These are phyloP conservation scores for Ustilago vetiveriae DNA, from an alignment of 1,284 basidiomycete species.

Conservation along the genomic window DNA sequence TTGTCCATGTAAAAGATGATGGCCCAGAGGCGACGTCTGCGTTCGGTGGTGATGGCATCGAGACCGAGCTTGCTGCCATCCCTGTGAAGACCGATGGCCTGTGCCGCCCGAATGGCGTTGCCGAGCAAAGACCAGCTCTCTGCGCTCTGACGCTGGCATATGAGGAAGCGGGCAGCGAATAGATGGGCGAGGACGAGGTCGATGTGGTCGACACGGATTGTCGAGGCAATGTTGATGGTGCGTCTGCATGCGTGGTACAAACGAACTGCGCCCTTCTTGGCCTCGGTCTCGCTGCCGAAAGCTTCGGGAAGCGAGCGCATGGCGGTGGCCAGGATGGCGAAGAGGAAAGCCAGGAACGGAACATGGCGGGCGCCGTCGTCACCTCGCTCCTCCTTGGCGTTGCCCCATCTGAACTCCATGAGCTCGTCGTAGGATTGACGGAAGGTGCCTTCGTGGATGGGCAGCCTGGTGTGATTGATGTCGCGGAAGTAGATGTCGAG, in stretches of 20 bases:
- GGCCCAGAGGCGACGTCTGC: slow-evolving; percentile 89
- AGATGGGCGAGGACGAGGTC: slow-evolving; percentile 62
- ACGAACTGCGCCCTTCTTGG: slow-evolving; percentile 52
- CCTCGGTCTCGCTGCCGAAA: slow-evolving; percentile 50
- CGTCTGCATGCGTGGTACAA: slow-evolving; percentile 74
- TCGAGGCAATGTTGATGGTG: slow-evolving; percentile 55
- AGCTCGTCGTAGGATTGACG: slow-evolving; percentile 81
- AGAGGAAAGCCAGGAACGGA: slow-evolving; percentile 87
- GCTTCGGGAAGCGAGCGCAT: slow-evolving; percentile 84
- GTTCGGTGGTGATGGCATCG: slow-evolving; percentile 81
- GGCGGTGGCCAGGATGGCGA: slow-evolving; percentile 90
- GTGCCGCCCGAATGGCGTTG: slow-evolving; percentile 89
- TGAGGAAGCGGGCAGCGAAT: slow-evolving; percentile 82
- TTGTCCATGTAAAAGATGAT: slow-evolving; percentile 92
- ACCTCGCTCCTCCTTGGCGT: slow-evolving; percentile 47
- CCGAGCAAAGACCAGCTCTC: slow-evolving; percentile 96
- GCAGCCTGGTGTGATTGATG: slow-evolving; percentile 94
- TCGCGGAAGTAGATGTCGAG: slow-evolving; percentile 62
- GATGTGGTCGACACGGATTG: slow-evolving; percentile 63
- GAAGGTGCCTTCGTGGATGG: slow-evolving; percentile 86
- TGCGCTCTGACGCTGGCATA: slow-evolving; percentile 84
- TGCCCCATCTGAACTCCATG: slow-evolving; percentile 70
- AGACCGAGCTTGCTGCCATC: slow-evolving; percentile 77
- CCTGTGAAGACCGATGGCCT: slow-evolving; percentile 89
- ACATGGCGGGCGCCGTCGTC: slow-evolving; percentile 77